phyloP scores from a whole-genome alignment of 2,329 filamentous ascomycete species.

The Bipolaris oryzae region DNA sequence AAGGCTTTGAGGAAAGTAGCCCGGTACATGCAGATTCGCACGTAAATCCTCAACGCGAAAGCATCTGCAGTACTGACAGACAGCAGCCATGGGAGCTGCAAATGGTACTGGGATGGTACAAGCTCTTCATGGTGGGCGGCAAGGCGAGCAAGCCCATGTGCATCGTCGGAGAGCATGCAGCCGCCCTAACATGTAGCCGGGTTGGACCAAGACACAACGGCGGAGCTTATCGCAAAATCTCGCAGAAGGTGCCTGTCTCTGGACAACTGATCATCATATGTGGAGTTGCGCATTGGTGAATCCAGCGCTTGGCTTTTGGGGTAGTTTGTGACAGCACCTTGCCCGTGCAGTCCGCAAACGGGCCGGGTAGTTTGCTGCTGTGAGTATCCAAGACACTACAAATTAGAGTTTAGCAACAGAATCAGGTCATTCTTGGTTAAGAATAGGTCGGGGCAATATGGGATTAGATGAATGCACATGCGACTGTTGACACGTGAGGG shows the following conservation, averaged over 20 bases:
- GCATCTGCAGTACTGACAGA: neutral
- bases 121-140: slow-evolving; percentile 13
- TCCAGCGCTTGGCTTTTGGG: neutral
- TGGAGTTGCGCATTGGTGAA: neutral
- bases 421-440: neutral
- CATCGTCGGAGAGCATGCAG: slow-evolving; percentile 10
- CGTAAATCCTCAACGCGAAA: neutral
- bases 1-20: neutral
- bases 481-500: slow-evolving; percentile 4
- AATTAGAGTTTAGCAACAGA: neutral
- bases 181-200: slow-evolving; percentile 18
- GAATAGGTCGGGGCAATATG: slow-evolving; percentile 14
- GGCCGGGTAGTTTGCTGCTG: neutral
- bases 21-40: neutral
- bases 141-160: slow-evolving; percentile 10
- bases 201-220: slow-evolving; percentile 2
- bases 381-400: neutral
- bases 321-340: slow-evolving; percentile 2
- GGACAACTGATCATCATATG: neutral
- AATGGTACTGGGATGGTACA: neutral
- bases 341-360: slow-evolving; percentile 1
- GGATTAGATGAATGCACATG: slow-evolving; percentile 12
- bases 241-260: neutral
- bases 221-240: slow-evolving; percentile 2
- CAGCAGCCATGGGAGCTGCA: neutral